Evolutionary conservation across 2,329 filamentous ascomycete genomes (phyloP).

Genomic region (Bipolaris oryzae): DNA sequence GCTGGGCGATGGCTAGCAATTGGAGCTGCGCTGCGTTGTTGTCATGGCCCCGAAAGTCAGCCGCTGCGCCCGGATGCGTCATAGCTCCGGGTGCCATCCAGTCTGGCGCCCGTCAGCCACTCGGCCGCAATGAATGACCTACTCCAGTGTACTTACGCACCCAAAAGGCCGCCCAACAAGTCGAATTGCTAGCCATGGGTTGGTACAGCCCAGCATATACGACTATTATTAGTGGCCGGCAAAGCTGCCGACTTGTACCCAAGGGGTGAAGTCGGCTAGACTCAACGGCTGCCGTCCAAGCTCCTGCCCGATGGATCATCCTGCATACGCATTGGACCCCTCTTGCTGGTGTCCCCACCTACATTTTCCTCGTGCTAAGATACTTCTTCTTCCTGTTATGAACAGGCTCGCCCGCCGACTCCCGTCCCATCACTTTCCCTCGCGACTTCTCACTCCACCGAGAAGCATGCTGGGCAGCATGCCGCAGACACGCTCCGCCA

Average conservation of each 20-base stretch:
- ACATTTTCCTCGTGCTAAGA: slow-evolving; percentile 24
- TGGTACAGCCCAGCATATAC: not conserved
- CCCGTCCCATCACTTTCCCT: slow-evolving; percentile 16
- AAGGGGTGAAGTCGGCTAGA: slow-evolving; percentile 11
- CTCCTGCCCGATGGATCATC: slow-evolving; percentile 19
- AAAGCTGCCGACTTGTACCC: slow-evolving; percentile 1
- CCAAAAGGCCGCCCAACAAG: not conserved
- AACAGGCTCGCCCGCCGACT: slow-evolving; percentile 18
- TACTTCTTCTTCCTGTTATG: slow-evolving; percentile 25
- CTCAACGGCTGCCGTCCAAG: slow-evolving; percentile 18
- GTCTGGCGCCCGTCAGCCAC: not conserved
- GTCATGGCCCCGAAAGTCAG: slow-evolving; percentile 5
- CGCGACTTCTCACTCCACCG: slow-evolving; percentile 16
- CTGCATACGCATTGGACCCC: slow-evolving; percentile 22
- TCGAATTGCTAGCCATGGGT: not conserved
- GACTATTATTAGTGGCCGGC: not conserved
- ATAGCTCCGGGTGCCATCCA: slow-evolving; percentile 6
- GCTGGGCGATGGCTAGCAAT: not conserved
- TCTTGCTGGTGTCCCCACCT: slow-evolving; percentile 23
- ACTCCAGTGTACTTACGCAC: too few relatives aligned
- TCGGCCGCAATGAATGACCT: not conserved
- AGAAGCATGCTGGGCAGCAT: slow-evolving; percentile 37
- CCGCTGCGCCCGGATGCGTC: slow-evolving; percentile 19
- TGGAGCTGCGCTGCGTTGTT: slow-evolving; percentile 11
- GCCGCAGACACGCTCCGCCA: slow-evolving; percentile 39